A percentile compares a stretch with the other conserved stretches of the same genome.
Evolutionary conservation across 805 yeast genomes (phyloP).

Genomic region (Komagataella mondaviorum): DNA sequence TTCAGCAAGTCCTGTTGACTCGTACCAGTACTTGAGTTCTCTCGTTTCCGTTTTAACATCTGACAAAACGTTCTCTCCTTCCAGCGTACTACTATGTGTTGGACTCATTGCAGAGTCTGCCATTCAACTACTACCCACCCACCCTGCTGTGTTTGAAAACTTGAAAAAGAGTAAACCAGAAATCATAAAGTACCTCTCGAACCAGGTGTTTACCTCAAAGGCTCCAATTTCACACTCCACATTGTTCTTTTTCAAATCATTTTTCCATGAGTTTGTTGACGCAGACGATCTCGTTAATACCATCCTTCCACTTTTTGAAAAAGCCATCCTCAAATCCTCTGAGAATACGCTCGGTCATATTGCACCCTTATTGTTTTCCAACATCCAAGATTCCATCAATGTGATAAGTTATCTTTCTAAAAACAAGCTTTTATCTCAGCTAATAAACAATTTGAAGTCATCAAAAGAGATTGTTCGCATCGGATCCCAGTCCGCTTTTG

Average conservation of each 20-base stretch:
- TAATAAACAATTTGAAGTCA: slow-evolving; percentile 48
- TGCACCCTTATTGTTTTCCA: slow-evolving; percentile 33
- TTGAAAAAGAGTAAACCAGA: slow-evolving; percentile 5
- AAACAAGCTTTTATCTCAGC: slow-evolving; percentile 33
- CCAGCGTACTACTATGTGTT: slow-evolving; percentile 20
- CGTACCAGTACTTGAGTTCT: slow-evolving; percentile 5
- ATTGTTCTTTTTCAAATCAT: slow-evolving; percentile 26
- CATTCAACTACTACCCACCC: slow-evolving; percentile 3
- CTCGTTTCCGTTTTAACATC: slow-evolving; percentile 6
- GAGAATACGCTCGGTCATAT: slow-evolving; percentile 49
- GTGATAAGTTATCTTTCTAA: slow-evolving; percentile 23
- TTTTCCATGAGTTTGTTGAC: slow-evolving; percentile 28
- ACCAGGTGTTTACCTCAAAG: slow-evolving; percentile 33
- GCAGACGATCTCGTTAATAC: slow-evolving; percentile 21
- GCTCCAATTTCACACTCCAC: slow-evolving; percentile 21
- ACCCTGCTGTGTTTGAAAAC: slow-evolving; percentile 3
- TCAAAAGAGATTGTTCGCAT: slow-evolving; percentile 53
- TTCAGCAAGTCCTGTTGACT: slow-evolving; percentile 8
- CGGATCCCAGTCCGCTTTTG: slow-evolving; percentile 26
- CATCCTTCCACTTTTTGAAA: slow-evolving; percentile 54
- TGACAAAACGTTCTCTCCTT: slow-evolving; percentile 15
- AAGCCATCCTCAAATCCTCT: slow-evolving; percentile 65
- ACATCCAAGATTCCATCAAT: slow-evolving; percentile 22
- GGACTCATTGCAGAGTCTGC: slow-evolving; percentile 20
- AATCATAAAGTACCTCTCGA: slow-evolving; percentile 17